phyloP scores from a whole-genome alignment of 1,284 basidiomycete genomes.

The Cutaneotrichosporon cutaneum region DNA sequence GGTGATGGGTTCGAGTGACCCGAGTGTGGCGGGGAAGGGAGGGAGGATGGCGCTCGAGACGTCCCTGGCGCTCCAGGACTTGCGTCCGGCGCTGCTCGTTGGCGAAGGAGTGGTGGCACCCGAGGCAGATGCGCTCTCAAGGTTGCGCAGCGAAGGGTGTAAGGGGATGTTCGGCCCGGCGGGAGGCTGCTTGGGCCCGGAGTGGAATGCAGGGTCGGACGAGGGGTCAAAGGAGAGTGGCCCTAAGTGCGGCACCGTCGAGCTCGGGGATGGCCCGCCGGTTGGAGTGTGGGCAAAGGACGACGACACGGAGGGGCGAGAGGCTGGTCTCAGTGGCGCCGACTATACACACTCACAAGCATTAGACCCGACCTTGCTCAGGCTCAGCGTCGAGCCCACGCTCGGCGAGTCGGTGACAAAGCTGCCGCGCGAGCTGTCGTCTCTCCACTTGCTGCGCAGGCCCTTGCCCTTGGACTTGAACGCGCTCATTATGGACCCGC shows the following conservation, averaged over 20 bases:
- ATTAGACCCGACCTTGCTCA: slow-evolving; percentile 21
- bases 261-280: slow-evolving; percentile 4
- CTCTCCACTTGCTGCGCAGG: slow-evolving; percentile 20
- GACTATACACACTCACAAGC: slow-evolving; percentile 17
- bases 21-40: slow-evolving; percentile 30
- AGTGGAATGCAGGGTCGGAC: neutral
- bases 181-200: neutral
- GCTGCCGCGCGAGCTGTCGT: slow-evolving; percentile 19
- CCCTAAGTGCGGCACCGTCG: slow-evolving; percentile 12
- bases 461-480: slow-evolving; percentile 28
- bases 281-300: slow-evolving; percentile 13
- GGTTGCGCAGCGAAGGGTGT: neutral
- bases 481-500: slow-evolving; percentile 31
- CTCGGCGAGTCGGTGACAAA: slow-evolving; percentile 15
- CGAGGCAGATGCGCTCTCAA: neutral
- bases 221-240: slow-evolving; percentile 9
- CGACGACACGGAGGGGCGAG: slow-evolving; percentile 13
- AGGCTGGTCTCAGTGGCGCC: slow-evolving; percentile 6
- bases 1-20: slow-evolving; percentile 33
- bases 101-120: slow-evolving; percentile 1
- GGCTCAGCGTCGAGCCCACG: slow-evolving; percentile 5
- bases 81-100: neutral
- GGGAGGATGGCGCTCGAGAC: slow-evolving; percentile 32
- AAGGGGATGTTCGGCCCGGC: neutral
- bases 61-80: slow-evolving; percentile 13